These are phyloP conservation scores for Pyracantha coccinea DNA, from an alignment of 331 rosid species.

Conservation along the genomic window DNA sequence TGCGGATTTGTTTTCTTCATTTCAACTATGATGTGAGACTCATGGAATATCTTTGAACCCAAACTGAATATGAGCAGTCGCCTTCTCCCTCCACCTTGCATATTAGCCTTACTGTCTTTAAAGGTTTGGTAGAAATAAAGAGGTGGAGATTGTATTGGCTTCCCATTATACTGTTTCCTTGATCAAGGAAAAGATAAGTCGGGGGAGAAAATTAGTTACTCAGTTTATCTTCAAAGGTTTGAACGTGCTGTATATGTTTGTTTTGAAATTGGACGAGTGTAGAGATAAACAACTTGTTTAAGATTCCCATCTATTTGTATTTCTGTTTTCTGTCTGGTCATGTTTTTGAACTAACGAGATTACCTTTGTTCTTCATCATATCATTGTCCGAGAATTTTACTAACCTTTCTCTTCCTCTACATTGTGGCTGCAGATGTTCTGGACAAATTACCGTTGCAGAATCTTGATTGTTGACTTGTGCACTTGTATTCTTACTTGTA, in stretches of 20 bases:
- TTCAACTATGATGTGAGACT: neutral
- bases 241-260: neutral
- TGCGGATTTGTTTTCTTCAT: neutral
- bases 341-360: neutral
- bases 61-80: neutral
- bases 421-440: slow-evolving; percentile 20
- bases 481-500: slow-evolving; percentile 1
- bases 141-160: neutral
- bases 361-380: neutral
- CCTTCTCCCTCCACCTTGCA: neutral
- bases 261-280: neutral
- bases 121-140: neutral
- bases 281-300: neutral
- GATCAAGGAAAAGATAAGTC: neutral
- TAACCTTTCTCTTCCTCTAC: neutral
- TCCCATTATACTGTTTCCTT: neutral
- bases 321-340: neutral
- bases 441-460: neutral
- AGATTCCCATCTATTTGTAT: neutral
- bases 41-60: neutral
- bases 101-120: neutral
- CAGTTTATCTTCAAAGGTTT: neutral
- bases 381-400: neutral
- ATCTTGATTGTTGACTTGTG: neutral
- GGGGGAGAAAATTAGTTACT: neutral